phyloP scores from a whole-genome alignment of 148 eudicot species.

The Vaccinium darrowii region DNA sequence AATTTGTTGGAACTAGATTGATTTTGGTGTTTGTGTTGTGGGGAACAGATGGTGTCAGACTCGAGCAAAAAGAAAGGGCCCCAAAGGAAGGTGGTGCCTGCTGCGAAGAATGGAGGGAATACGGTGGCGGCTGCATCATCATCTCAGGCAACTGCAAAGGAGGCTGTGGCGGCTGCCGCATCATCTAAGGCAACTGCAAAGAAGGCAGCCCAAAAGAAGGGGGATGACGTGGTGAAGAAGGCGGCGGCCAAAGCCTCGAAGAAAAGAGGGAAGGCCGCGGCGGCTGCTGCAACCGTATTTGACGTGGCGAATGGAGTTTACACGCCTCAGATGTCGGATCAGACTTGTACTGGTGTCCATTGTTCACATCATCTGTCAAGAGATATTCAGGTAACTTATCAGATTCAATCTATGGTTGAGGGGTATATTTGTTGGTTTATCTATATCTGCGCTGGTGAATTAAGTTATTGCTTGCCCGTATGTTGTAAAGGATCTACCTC shows the following conservation, averaged over 20 bases:
- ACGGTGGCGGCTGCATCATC: background rate
- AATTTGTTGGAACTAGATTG: background rate
- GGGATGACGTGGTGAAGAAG: background rate
- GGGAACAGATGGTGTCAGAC: conserved; percentile 28
- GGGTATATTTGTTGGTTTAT: background rate
- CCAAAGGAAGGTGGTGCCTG: conserved; percentile 77
- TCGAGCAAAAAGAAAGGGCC: conserved; percentile 97
- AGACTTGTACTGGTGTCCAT: conserved; percentile 81
- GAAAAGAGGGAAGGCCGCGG: conserved; percentile 69
- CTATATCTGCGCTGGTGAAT: too few relatives aligned
- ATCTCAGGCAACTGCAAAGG: background rate
- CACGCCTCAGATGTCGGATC: conserved; percentile 66
- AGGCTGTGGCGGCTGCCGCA: background rate
- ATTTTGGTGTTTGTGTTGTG: background rate
- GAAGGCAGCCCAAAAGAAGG: too few relatives aligned
- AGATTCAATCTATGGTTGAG: background rate
- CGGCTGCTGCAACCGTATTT: conserved; percentile 43
- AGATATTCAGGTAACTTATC: conserved; percentile 68
- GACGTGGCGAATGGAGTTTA: conserved; percentile 45
- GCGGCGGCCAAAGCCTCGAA: conserved; percentile 57
- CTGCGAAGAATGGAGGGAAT: background rate
- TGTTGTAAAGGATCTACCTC: background rate
- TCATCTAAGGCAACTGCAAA: background rate
- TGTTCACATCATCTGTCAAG: conserved; percentile 88
- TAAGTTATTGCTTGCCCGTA: background rate